These are phyloP conservation scores for Pestalotiopsis fici DNA, from an alignment of 2,329 filamentous ascomycete species.

Conservation along the genomic window DNA sequence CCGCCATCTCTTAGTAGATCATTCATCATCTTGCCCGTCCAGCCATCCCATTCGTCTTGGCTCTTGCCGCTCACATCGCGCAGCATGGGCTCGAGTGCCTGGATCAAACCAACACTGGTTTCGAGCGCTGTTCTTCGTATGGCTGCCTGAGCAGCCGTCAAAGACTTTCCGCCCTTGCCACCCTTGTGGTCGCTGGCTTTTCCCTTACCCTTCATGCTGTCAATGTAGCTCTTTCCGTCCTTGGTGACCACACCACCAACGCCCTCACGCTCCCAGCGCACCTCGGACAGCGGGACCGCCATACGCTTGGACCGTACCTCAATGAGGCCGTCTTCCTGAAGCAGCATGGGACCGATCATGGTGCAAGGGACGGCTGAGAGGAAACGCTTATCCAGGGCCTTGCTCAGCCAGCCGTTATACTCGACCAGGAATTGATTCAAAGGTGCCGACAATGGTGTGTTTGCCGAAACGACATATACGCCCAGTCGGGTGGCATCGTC, in stretches of 20 bases:
- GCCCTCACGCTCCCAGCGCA: conserved; percentile 84
- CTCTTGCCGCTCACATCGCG: conserved; percentile 83
- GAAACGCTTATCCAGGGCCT: conserved; percentile 71
- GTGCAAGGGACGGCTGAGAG: conserved; percentile 78
- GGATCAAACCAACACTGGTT: conserved; percentile 80
- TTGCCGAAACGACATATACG: conserved; percentile 80
- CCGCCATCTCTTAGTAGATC: conserved; percentile 80
- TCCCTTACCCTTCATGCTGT: conserved; percentile 50
- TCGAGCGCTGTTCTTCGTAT: conserved; percentile 78
- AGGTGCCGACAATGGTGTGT: conserved; percentile 78
- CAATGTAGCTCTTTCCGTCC: conserved; percentile 61
- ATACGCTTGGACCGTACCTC: conserved; percentile 74
- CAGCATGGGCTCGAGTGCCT: conserved; percentile 80
- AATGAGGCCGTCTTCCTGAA: conserved; percentile 76
- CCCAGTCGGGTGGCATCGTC: conserved; percentile 68
- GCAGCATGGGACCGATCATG: conserved; percentile 71
- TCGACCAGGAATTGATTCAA: conserved; percentile 81
- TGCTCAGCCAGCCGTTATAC: conserved; percentile 80
- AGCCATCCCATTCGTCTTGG: conserved; percentile 88
- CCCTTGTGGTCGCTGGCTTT: conserved; percentile 33
- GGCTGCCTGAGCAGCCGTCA: conserved; percentile 71
- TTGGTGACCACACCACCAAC: conserved; percentile 64
- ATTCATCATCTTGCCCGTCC: conserved; percentile 85
- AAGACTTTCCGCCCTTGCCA: conserved; percentile 45
- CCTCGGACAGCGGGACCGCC: conserved; percentile 82